Evolutionary conservation across 2,329 filamentous ascomycete genomes (phyloP), one percentile per base, ranked within the genome.

Genomic region (Lachnellula hyalina): DNA sequence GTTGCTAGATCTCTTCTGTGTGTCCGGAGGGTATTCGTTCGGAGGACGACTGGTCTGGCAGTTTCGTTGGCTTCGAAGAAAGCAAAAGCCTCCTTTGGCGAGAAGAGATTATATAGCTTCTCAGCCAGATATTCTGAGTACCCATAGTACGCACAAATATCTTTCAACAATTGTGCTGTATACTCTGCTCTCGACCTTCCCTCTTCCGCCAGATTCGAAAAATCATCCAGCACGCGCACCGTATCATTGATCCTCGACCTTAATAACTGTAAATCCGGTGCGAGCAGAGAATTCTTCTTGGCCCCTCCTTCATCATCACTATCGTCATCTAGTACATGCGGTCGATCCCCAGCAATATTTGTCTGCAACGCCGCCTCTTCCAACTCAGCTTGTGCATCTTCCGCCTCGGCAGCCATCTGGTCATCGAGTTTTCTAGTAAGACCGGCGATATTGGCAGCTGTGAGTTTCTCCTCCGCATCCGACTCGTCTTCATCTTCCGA

Each of bases 61-160:
- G 89, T 91, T 75, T 99, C 94, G 84, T 99, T 99, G 66, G 93
- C 93, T 75, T 99, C 94, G 75, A 99, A 97, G 75, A 99, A 99
- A 52, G 92, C 92, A 65, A 97, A 95, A 0, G 94, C 94, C 75
- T 99, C 94, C 65, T 87, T 86, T 0, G 94, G 90, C 1, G 91
- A 85, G 75, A 99, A 97, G 6, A 99, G 84, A 68, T 87, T 86
- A 75, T 92, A 91, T 15, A 99, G 84, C 78, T 97, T 99, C 73
- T 96, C 90, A 4, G 92, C 94, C n/a, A 99, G 81, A 74, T 87
- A 97, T 38, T 87, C 84, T 3, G 89, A 95, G 77, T 99, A 99
- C 57, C 93, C 92, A 70, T 99, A 99, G 78, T 99, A 99, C 53
- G 87, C 84, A 75, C 91, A 96, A 56, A 97, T 89, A 68, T 99